Base-by-base conservation (phyloP, 257 asterid genomes). In the Agastache rugosa region DNA sequence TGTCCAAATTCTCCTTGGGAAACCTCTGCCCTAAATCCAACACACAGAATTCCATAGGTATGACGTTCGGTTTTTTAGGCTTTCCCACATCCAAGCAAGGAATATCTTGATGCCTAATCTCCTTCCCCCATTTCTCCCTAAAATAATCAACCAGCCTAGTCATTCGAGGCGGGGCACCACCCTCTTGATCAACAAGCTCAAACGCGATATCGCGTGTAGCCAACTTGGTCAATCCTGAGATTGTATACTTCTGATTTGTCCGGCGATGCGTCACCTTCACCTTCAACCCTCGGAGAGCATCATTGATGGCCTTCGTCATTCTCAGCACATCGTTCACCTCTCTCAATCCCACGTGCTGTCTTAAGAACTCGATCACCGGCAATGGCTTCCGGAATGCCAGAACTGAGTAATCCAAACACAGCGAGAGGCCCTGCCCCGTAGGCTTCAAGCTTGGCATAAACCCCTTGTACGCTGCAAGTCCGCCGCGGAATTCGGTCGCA, bases 1-100 rank as follows among this genome's bases (percentile, higher is more conserved):
- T 73, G 22, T 79, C 85, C 75, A 90, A 75, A 42, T 69, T 8
- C 48, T 90, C 97, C 77, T 84, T 90, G 0, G 86, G 84, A 67
- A 64, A 88, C 71, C 84, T 75, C 75, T 90, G 97, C 31, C 97
- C 95, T 82, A 82, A 89, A 12, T 83, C 87, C 75, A 92, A 78
- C n/a, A 69, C 82, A 69, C 97, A 92, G 8, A 83, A 84, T 60
- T 92, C 96, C 81, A 92, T 67, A 0, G 96, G 96, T 11, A 90
- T 86, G 48, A 64, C 23, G 41, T 87, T 89, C 6, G 44, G 31
- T n/a, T 66, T 65, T 34, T 53, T 79, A 10, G 35, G 51, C 64
- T 45, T 88, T 25, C 93, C 94, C 59, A 89, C 69, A 64, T 92
- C 86, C 71, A 89, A 77, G 64, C 90, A 86, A 11, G 97, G 96